Base-by-base conservation (phyloP, 2,329 filamentous ascomycete species). In the Trichoderma pleuroti region DNA sequence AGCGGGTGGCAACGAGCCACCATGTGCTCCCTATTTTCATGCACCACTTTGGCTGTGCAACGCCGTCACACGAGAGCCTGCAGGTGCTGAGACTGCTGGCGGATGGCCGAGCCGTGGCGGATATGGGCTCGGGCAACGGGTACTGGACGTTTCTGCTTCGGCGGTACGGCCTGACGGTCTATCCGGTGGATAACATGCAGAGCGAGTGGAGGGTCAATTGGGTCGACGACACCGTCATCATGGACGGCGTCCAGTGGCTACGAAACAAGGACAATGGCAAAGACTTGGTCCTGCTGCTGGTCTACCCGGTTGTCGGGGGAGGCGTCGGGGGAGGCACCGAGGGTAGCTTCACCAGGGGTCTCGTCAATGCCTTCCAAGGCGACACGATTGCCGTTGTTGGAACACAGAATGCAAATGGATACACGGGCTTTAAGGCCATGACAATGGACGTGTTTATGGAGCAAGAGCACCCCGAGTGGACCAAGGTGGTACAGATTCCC, bases 101-200 rank as follows among this genome's bases (percentile, higher is more conserved):
- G 7, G 84, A 84, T 1, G 84, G 83, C 4, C 82, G 86, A 7
- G 78, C 83, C 14, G 83, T 93, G 9, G 81, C 91, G 11, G 91
- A 93, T 74, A 80, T 93, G 49, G 92, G 91, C 5, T 89, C 86
- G 67, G 92, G 92, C 2, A 92, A 91, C 76, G 92, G 91, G 12
- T 94, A 93, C 81, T 94, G 91, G 91, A 86, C 88, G 9, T 91
- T 88, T 72, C 88, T 92, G 87, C 86, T 93, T 14, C 86, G 91
- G 3, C 79, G 83, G 28, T 85, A 89, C 75, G 86, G 87, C 24
- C 78, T 87, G 39, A 79, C 81, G 7, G 86, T 89, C 1, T 80
- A 84, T 24, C 84, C 91, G 1, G 85, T 93, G 10, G 92, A 94
- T 78, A 92, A 87, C 77, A 87, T 87, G 75, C 85, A 90, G 76